Percentiles rank a stretch among this genome's conserved stretches.
Conservation (phyloP, 2,329 filamentous ascomycete species). For the Clarireedia homoeocarpa region DNA sequence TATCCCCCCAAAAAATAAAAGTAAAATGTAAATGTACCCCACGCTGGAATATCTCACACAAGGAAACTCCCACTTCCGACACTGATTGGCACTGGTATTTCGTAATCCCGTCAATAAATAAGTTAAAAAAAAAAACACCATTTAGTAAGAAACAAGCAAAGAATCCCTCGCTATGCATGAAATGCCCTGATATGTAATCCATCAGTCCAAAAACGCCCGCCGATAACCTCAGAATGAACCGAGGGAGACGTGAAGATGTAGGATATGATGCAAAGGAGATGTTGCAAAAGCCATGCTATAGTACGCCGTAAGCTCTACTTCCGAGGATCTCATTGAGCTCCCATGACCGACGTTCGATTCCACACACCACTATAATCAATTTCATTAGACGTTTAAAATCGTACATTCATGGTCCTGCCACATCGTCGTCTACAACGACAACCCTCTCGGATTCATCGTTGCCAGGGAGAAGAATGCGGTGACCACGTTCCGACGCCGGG, state of each 20-base stretch:
- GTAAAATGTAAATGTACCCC: too few relatives aligned
- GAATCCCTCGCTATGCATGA: conserved; percentile 12
- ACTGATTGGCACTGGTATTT: too few relatives aligned
- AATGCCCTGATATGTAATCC: neutral
- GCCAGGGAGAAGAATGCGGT: conserved; percentile 52
- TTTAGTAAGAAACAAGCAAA: conserved; percentile 12
- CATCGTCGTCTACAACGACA: neutral
- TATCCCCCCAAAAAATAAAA: too few relatives aligned
- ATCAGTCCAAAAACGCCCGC: neutral
- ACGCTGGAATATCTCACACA: too few relatives aligned
- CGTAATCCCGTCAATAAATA: too few relatives aligned
- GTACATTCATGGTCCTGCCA: conserved; percentile 2
- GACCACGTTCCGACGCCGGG: conserved; percentile 67
- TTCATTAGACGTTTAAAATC: conserved; percentile 7
- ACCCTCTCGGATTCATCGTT: conserved; percentile 13
- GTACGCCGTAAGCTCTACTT: neutral
- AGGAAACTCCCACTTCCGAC: too few relatives aligned
- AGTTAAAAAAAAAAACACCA: too few relatives aligned
- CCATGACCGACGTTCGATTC: neutral
- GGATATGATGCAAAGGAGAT: too few relatives aligned
- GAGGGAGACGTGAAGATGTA: neutral
- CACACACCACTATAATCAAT: neutral
- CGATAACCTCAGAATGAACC: neutral
- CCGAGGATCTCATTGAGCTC: neutral
- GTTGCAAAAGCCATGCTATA: too few relatives aligned